These are phyloP conservation scores for Blechomonas ayalai DNA, from an alignment of 208 protist genomes.

Conservation along the genomic window DNA sequence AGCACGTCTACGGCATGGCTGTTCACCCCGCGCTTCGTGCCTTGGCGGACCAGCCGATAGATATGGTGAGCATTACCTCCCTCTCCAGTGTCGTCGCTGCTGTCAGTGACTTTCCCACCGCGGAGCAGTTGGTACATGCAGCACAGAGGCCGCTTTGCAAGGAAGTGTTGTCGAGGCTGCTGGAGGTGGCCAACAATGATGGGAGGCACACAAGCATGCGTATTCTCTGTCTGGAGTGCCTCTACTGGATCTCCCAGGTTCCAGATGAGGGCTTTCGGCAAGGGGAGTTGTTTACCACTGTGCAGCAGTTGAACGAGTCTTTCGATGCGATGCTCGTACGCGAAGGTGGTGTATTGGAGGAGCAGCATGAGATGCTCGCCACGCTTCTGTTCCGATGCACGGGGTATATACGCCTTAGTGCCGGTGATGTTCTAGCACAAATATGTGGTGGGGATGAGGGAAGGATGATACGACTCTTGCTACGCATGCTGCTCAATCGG, in stretches of 20 bases:
- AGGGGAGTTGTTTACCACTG: constrained; percentile 40
- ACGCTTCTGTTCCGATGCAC: constrained; percentile 78
- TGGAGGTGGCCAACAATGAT: constrained; percentile 55
- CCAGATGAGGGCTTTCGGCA: constrained; percentile 46
- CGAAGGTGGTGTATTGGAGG: constrained; percentile 15
- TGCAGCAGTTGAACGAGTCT: constrained; percentile 62
- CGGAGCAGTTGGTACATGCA: constrained; percentile 12
- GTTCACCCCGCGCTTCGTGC: constrained; percentile 40
- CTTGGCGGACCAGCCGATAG: constrained; percentile 43
- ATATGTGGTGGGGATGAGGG: constrained; percentile 48
- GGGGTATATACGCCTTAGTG: constrained; percentile 54
- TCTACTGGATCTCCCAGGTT: constrained; percentile 65
- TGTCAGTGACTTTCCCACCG: constrained; percentile 26
- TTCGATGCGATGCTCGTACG: constrained; percentile 66
- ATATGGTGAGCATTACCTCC: constrained; percentile 32
- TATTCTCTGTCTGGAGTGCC: constrained; percentile 53
- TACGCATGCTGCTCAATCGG: constrained; percentile 33
- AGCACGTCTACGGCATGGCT: constrained; percentile 16
- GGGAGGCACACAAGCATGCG: constrained; percentile 49
- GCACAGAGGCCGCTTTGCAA: constrained; percentile 12
- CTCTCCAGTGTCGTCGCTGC: constrained; percentile 47
- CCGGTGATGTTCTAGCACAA: constrained; percentile 66
- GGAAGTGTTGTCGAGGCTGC: constrained; percentile 25
- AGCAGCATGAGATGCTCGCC: constrained; percentile 61
- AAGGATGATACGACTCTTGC: constrained; percentile 34